Percentiles rank a stretch among this genome's conserved stretches.
Evolutionary conservation across 2,329 filamentous ascomycete genomes (phyloP).

Genomic region (Colletotrichum somersetense): DNA sequence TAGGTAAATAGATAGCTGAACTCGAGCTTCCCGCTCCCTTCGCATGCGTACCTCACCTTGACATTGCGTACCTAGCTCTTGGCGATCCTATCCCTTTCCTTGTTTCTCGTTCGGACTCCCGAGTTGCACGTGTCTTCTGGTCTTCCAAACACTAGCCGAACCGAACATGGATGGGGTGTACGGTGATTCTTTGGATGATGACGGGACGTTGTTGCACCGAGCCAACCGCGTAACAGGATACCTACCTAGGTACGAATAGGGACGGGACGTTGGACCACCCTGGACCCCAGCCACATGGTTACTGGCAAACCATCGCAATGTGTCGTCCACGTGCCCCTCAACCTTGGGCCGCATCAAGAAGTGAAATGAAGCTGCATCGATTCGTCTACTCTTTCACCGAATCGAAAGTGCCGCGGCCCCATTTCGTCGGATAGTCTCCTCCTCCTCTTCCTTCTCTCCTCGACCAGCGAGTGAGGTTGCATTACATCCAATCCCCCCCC

Average conservation of each 20-base stretch:
- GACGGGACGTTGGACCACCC: background rate
- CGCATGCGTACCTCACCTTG: conserved; percentile 13
- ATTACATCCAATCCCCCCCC: background rate
- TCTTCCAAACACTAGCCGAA: conserved; percentile 18
- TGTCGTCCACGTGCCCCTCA: background rate
- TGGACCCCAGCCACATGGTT: background rate
- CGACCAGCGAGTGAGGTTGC: background rate
- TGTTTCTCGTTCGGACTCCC: conserved; percentile 9
- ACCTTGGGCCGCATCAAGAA: background rate
- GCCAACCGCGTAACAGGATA: conserved; percentile 9
- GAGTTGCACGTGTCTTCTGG: conserved; percentile 15
- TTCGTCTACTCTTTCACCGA: background rate
- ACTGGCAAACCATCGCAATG: background rate
- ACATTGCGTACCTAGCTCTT: conserved; percentile 8
- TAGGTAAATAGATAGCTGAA: background rate
- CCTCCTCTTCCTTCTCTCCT: background rate
- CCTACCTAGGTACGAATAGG: background rate
- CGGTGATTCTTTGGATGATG: conserved; percentile 30
- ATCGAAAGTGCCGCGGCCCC: background rate
- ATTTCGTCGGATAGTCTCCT: background rate
- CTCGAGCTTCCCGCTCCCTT: conserved; percentile 6
- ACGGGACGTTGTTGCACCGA: conserved; percentile 20
- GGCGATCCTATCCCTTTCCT: conserved; percentile 19
- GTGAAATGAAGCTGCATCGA: background rate
- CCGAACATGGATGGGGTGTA: conserved; percentile 4